Evolutionary conservation across 2,329 filamentous ascomycete genomes (phyloP), one percentile per base, ranked within the genome.

Genomic region (Pleochaeta shiraiana): DNA sequence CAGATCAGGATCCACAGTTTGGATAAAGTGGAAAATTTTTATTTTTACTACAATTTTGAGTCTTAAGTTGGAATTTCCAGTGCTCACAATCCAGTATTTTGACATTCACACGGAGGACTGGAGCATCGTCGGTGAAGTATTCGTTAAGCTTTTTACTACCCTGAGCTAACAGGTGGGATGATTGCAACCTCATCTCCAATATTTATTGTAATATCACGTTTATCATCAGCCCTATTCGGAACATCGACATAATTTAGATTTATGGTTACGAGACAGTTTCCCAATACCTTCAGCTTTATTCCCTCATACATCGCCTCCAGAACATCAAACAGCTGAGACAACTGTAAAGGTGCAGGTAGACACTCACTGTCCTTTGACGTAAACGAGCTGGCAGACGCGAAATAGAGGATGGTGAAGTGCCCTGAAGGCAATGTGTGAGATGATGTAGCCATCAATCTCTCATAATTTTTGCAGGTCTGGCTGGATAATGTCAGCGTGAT

Each of bases 121-220:
- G n/a, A n/a, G n/a, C n/a, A n/a, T n/a, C n/a, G n/a, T n/a, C n/a
- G n/a, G n/a, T n/a, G n/a, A n/a, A n/a, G n/a, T n/a, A n/a, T n/a
- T n/a, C n/a, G n/a, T n/a, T n/a, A n/a, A n/a, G 39, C 39, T 12
- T n/a, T 43, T 4, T 1, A 43, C n/a, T 4, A 60, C 21, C 89
- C 89, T 43, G 89, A 90, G 77, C 89, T 95, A 68, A 95, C 90
- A 11, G 90, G 89, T 37, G 90, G 89, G 65, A 95, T 92, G 39
- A 95, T 86, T 50, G 87, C 90, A 64, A 95, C 88, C 76, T 95
- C 90, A 72, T 95, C 89, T 31, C 85, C 87, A 67, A 83, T 82
- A 63, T 83, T 75, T 65, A 95, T 86, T 65, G 82, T 72, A 30
- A 77, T 69, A 19, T 76, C 75, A 9, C 72, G 71, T 19, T 70